Evolutionary conservation across 306 rosid genomes (phyloP).

Genomic region (Prunus mongolica): DNA sequence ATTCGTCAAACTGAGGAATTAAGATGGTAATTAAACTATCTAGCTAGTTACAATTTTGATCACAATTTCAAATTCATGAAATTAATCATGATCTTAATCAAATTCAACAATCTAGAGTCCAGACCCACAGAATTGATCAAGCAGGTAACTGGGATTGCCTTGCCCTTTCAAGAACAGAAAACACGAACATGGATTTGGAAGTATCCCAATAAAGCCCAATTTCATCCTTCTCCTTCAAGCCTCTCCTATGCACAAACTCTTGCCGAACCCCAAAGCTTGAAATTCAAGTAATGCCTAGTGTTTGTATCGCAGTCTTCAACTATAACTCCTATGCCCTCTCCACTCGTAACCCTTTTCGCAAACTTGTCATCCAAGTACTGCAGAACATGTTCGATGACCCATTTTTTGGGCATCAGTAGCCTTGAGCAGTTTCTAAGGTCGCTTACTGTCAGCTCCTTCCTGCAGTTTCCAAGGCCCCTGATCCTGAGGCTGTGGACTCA

Average conservation of each 20-base stretch:
- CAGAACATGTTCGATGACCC: not conserved
- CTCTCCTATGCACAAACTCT: conserved; percentile 16
- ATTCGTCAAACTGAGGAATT: too few relatives aligned
- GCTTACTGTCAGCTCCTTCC: not conserved
- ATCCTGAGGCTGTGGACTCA: not conserved
- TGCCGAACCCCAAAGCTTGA: conserved; percentile 34
- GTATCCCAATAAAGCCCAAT: conserved; percentile 36
- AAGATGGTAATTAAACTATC: too few relatives aligned
- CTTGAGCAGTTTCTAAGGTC: not conserved
- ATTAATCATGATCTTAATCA: too few relatives aligned
- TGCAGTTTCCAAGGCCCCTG: not conserved
- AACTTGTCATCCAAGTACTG: not conserved
- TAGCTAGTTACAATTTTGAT: too few relatives aligned
- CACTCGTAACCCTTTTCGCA: not conserved
- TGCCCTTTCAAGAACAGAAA: conserved; percentile 11
- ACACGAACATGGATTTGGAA: conserved; percentile 15
- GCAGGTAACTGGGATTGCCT: not conserved
- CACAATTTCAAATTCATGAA: too few relatives aligned
- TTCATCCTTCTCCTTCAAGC: conserved; percentile 23
- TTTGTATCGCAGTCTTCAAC: conserved; percentile 29
- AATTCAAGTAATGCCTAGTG: conserved; percentile 23
- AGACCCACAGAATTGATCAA: not conserved
- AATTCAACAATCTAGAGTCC: too few relatives aligned
- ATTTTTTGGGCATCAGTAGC: not conserved
- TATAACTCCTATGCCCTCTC: conserved; percentile 5